Base-by-base conservation (phyloP, 2,329 filamentous ascomycete genomes). In the Chaetothyriales sp. region DNA sequence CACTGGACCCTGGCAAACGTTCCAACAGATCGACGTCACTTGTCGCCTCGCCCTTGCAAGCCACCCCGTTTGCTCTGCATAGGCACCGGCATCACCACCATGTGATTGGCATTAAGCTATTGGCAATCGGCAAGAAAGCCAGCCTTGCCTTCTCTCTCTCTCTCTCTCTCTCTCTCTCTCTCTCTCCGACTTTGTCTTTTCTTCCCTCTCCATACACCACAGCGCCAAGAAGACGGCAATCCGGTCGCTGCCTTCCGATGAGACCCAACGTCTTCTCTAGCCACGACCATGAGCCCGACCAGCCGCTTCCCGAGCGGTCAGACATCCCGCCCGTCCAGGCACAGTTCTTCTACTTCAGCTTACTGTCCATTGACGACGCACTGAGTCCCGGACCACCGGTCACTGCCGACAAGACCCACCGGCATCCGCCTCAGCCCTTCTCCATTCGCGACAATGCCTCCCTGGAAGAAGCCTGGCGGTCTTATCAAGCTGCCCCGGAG, bases 321-420 rank as follows among this genome's bases (percentile, higher is more conserved):
- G 73, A 77, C 20, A 83, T 85, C 15, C 75, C 78, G 0, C 63
- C 59, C 22, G 66, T 85, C 50, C 73, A 76, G 29, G 76, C 83
- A 19, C 86, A 88, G 57, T 95, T 88, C 70, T 95, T 95, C 69
- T 95, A 94, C 67, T 78, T 81, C 13, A 92, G 88, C 9, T 73
- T 81, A 10, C 77, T 90, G 48, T 83, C 88, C 28, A 89, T 95
- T 63, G 89, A 95, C 63, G 89, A 95, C 63, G 87, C 87, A 20
- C 75, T 94, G n/a, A 87, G 85, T 8, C 78, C 83, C 66, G 75
- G 69, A 63, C 80, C 66, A 65, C 77, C 63, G 61, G 76, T 65
- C 56, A 73, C 65, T 69, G 82, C 69, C 19, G 66, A 67, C 47
- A 67, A 64, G 48, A 64, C 74, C 13, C 76, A 71, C 51, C 66